Evolutionary conservation across 1,284 basidiomycete genomes (phyloP), one percentile per base, ranked within the genome.

Genomic region (Nidula niveotomentosa): DNA sequence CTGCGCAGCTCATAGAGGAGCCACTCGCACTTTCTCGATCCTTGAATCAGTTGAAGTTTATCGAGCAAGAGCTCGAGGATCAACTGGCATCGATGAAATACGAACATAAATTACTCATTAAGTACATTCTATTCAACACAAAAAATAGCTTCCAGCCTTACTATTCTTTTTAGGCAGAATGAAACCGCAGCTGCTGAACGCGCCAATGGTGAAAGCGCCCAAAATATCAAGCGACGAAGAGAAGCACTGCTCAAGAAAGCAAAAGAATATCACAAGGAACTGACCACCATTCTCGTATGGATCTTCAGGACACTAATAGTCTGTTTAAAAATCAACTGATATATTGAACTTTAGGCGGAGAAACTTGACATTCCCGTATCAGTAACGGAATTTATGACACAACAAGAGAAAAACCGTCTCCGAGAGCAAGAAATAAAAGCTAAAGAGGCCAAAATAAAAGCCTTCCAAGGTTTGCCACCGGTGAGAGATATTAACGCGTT

Each of bases 401-500:
- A 74, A 43, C 73, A 75, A 49, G 73, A 73, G 52, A 67, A 60
- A 36, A 71, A 76, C 48, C 64, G 65, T 35, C 58, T 61, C n/a
- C 67, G 65, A 49, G 73, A 75, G 52, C 64, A 71, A 30, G 65
- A 67, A 4, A 62, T 81, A n/a, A 76, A 73, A 58, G 63, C 67
- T 41, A 81, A 80, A 56, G 65, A 72, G 30, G 71, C 72, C 1
- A 76, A 73, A 56, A 59, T 81, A 8, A 68, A 70, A 51, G 72
- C 76, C 3, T 81, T 79, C 61, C 74, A 76, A 57, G 79, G 79
- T 0, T 63, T 81, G 17, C 78, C 79, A 17, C 77, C 79, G 0
- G 79, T 81, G 58, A 34, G 9, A 23, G 41, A 35, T 44, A 7
- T 15, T 48, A 10, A 1, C 10, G 13, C 1, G 41, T n/a, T 12